Evolutionary conservation across 768 basidiomycete species (phyloP).

Genomic region (Termitomyces sp.): DNA sequence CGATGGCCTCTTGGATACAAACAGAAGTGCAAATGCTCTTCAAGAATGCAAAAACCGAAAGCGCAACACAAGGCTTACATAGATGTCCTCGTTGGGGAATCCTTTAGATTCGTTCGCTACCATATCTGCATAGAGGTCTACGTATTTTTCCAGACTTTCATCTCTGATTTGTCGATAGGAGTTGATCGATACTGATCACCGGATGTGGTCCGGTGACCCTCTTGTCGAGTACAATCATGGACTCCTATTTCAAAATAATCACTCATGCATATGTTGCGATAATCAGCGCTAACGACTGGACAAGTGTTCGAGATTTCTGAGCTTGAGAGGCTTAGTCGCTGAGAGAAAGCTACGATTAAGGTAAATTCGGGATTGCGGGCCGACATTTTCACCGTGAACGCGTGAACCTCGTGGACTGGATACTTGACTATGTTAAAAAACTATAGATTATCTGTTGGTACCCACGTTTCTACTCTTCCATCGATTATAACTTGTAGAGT

Average conservation of each 20-base stretch:
- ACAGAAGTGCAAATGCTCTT: slow-evolving; percentile 45
- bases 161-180: background rate
- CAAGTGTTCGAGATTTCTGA: background rate
- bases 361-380: background rate
- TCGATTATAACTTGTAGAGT: background rate
- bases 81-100: slow-evolving; percentile 21
- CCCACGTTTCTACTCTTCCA: background rate
- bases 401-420: background rate
- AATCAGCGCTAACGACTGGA: background rate
- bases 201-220: background rate
- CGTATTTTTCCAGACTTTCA: background rate
- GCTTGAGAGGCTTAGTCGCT: background rate
- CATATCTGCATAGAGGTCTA: background rate
- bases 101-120: background rate
- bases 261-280: background rate
- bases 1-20: slow-evolving; percentile 41
- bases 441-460: background rate
- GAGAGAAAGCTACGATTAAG: background rate
- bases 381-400: background rate
- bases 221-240: background rate
- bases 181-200: background rate
- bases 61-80: slow-evolving; percentile 35
- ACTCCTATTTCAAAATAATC: too few relatives aligned
- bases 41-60: slow-evolving; percentile 65
- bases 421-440: too few relatives aligned